A percentile compares a stretch with the other conserved stretches of the same genome.
phyloP scores from a whole-genome alignment of 192 early-diverging fungal species.

The Lobosporangium transversale region DNA sequence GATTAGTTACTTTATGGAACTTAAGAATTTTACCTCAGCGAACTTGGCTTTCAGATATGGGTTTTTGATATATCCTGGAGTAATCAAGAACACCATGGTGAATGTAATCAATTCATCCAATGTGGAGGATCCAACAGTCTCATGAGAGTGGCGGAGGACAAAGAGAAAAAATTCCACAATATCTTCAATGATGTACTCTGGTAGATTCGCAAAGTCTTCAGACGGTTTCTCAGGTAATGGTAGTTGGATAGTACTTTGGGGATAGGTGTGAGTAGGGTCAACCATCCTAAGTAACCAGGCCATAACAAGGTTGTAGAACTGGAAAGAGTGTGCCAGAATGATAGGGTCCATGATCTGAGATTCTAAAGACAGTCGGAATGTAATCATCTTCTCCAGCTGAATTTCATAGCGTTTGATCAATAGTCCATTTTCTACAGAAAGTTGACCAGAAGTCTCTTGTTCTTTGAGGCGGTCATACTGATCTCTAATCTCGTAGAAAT shows the following conservation, averaged over 20 bases:
- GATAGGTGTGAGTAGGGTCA: conserved; percentile 63
- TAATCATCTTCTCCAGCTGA: conserved; percentile 75
- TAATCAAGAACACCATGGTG: conserved; percentile 81
- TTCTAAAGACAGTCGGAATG: conserved; percentile 76
- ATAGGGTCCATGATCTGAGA: conserved; percentile 79
- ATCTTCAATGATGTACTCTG: conserved; percentile 95
- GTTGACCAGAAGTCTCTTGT: conserved; percentile 57
- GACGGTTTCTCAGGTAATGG: conserved; percentile 68
- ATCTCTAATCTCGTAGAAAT: conserved; percentile 73
- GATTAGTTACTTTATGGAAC: background rate
- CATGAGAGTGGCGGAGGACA: conserved; percentile 62
- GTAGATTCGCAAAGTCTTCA: conserved; percentile 76
- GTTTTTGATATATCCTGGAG: conserved; percentile 86
- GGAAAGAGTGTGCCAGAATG: conserved; percentile 69
- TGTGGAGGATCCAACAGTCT: conserved; percentile 49
- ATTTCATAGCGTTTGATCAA: conserved; percentile 67
- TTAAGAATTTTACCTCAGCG: conserved; percentile 74
- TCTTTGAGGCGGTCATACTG: conserved; percentile 72
- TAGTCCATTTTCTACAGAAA: conserved; percentile 48
- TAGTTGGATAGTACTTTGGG: conserved; percentile 54
- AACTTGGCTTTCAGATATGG: conserved; percentile 95
- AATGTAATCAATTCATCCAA: conserved; percentile 70
- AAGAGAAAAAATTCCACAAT: conserved; percentile 83
- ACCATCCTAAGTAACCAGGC: conserved; percentile 84
- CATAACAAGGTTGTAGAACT: conserved; percentile 93